phyloP scores from a whole-genome alignment of 768 basidiomycete species.

The Strobilomyces echinocephalus region DNA sequence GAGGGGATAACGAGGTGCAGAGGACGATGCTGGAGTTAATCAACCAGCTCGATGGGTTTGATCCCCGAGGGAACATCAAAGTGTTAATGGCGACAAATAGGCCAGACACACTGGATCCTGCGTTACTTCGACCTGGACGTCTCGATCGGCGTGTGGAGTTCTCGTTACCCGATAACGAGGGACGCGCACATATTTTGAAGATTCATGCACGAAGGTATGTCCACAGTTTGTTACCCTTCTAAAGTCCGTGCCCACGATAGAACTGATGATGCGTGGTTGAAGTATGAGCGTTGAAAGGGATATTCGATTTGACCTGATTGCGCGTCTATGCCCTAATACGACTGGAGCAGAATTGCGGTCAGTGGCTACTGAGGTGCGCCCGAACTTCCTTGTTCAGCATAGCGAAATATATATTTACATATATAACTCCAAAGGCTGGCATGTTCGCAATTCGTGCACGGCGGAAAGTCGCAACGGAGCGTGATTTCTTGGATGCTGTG shows the following conservation, averaged over 20 bases:
- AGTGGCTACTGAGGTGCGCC: slow-evolving; percentile 86
- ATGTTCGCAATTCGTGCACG: slow-evolving; percentile 99
- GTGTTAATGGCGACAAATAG: slow-evolving; percentile 99
- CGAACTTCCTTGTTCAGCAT: slow-evolving; percentile 29
- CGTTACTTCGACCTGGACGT: slow-evolving; percentile 90
- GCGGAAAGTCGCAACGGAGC: slow-evolving; percentile 94
- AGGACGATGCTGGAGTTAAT: slow-evolving; percentile 99
- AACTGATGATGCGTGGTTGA: neutral
- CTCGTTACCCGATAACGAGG: slow-evolving; percentile 89
- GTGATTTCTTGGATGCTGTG: slow-evolving; percentile 95
- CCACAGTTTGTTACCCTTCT: neutral
- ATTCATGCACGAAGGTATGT: slow-evolving; percentile 91
- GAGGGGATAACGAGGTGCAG: slow-evolving; percentile 98
- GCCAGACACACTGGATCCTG: slow-evolving; percentile 97
- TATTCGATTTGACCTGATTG: slow-evolving; percentile 96
- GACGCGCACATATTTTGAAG: slow-evolving; percentile 91
- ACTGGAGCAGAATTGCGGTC: slow-evolving; percentile 97
- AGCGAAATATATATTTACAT: slow-evolving; percentile 62
- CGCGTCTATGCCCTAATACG: slow-evolving; percentile 94
- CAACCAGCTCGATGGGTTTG: slow-evolving; percentile 98
- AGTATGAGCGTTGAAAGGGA: slow-evolving; percentile 98
- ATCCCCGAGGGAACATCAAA: slow-evolving; percentile 98
- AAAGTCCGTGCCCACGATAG: neutral
- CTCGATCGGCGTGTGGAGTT: slow-evolving; percentile 98
- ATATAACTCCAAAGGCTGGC: slow-evolving; percentile 82